These are phyloP conservation scores for Acer campestre DNA, from an alignment of 345 rosid species.

Conservation along the genomic window DNA sequence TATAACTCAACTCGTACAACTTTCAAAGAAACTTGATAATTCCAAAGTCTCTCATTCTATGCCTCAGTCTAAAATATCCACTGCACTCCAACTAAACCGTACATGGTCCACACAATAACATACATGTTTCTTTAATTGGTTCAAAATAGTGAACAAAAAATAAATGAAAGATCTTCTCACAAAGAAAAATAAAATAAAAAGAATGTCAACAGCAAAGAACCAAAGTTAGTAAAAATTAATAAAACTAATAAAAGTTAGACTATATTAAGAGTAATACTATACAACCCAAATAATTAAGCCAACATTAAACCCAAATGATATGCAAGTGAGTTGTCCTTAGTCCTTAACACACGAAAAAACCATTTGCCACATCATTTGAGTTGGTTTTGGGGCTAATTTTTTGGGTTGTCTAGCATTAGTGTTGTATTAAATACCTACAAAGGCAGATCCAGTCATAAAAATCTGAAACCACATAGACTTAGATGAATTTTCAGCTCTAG, in stretches of 20 bases:
- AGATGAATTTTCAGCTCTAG: not conserved
- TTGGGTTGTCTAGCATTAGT: no score
- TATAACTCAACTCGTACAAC: not conserved
- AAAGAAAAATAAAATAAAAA: not conserved
- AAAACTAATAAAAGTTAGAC: not conserved
- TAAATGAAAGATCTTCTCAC: not conserved
- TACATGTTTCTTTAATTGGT: not conserved
- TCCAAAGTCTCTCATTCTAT: not conserved
- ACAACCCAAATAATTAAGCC: no score
- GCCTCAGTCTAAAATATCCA: not conserved
- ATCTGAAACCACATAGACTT: not conserved
- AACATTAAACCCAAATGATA: no score
- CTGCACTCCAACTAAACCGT: not conserved
- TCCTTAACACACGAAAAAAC: no score
- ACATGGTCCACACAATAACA: not conserved
- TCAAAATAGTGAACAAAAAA: not conserved
- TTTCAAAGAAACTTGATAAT: not conserved
- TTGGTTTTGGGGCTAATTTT: no score
- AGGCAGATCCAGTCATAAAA: not conserved
- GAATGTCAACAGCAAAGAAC: not conserved
- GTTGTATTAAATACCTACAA: no score
- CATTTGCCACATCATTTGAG: no score
- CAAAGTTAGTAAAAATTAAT: not conserved
- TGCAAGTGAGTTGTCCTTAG: no score
- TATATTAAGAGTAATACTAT: no score